A percentile compares a stretch with the other conserved stretches of the same genome.
Conservation (phyloP, 2,329 filamentous ascomycete genomes). For the Ceratocystis harringtonii region DNA sequence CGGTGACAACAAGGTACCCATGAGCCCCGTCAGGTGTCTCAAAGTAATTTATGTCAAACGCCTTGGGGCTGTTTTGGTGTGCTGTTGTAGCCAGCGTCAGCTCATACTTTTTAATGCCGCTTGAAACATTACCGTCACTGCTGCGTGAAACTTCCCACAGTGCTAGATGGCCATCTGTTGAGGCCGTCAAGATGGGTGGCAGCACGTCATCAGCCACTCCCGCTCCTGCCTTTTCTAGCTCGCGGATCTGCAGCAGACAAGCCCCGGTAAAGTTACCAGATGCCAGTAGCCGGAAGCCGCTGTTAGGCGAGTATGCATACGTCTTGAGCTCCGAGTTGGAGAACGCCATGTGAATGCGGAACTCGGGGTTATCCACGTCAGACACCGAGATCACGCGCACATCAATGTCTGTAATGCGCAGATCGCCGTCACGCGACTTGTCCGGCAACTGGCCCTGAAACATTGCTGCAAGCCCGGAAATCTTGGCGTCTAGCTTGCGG, state of each 20-base stretch:
- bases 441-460: slow-evolving; percentile 42
- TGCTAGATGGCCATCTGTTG: slow-evolving; percentile 66
- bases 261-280: slow-evolving; percentile 50
- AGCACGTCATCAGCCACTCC: slow-evolving; percentile 8
- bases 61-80: slow-evolving; percentile 74
- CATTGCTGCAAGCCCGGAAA: slow-evolving; percentile 37
- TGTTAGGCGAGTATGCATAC: slow-evolving; percentile 33
- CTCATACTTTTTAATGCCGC: slow-evolving; percentile 19
- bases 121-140: not conserved
- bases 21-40: slow-evolving; percentile 57
- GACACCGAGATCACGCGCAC: slow-evolving; percentile 25
- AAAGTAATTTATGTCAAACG: slow-evolving; percentile 33
- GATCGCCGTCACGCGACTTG: slow-evolving; percentile 41
- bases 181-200: slow-evolving; percentile 44
- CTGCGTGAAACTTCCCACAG: slow-evolving; percentile 35
- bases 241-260: slow-evolving; percentile 54
- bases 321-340: slow-evolving; percentile 69
- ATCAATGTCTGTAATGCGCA: slow-evolving; percentile 72
- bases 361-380: slow-evolving; percentile 23
- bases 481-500: slow-evolving; percentile 34
- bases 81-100: slow-evolving; percentile 31
- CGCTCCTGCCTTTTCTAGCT: slow-evolving; percentile 25
- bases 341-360: slow-evolving; percentile 56
- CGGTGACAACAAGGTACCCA: slow-evolving; percentile 46
- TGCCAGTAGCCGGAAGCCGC: slow-evolving; percentile 36